These are phyloP conservation scores for Cladosporium austrohemisphaericum DNA, from an alignment of 2,329 filamentous ascomycete genomes.

Conservation along the genomic window DNA sequence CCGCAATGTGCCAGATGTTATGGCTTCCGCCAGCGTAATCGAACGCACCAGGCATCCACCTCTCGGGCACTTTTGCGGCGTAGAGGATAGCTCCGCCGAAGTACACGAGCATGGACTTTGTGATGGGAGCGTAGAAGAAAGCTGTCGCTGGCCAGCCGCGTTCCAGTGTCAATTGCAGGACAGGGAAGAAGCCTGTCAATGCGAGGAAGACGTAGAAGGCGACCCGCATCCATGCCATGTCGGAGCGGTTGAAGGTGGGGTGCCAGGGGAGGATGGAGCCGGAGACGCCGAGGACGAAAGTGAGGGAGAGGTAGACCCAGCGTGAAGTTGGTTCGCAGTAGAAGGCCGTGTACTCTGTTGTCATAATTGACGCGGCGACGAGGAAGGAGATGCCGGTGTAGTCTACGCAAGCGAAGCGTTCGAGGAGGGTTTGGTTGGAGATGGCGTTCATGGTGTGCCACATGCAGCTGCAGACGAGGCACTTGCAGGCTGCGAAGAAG, in stretches of 20 bases:
- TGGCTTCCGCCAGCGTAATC: constrained; percentile 95
- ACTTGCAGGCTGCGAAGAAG: constrained; percentile 94
- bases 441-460: constrained; percentile 99
- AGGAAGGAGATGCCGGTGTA: constrained; percentile 96
- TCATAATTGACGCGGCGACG: constrained; percentile 94
- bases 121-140: constrained; percentile 83
- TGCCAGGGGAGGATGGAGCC: constrained; percentile 95
- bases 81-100: constrained; percentile 80
- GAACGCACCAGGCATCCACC: constrained; percentile 88
- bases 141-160: constrained; percentile 77
- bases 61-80: constrained; percentile 85
- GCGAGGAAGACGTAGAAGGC: constrained; percentile 86
- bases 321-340: constrained; percentile 91
- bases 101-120: constrained; percentile 84
- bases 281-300: constrained; percentile 73
- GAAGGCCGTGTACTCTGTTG: constrained; percentile 96
- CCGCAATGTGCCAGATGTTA: constrained; percentile 95
- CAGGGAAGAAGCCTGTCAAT: constrained; percentile 81
- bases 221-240: constrained; percentile 92
- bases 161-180: constrained; percentile 75
- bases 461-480: constrained; percentile 87
- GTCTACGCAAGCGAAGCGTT: constrained; percentile 94
- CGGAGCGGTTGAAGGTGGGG: constrained; percentile 83
- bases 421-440: constrained; percentile 81
- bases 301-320: constrained; percentile 79